Conservation (phyloP, 2,329 filamentous ascomycete genomes). For the Beauveria medogensis region DNA sequence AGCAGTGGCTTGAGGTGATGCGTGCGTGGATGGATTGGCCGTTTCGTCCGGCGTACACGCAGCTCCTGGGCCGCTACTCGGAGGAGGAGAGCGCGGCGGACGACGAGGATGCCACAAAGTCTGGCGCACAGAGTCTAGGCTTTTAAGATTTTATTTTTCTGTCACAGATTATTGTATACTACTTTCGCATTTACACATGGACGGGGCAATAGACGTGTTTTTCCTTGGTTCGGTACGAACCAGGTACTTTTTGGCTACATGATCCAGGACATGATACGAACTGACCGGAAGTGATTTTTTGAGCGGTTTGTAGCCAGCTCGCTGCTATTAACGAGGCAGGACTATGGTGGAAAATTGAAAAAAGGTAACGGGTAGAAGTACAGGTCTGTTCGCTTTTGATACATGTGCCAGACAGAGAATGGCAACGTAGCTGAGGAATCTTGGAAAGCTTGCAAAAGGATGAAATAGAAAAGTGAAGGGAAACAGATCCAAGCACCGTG, state of each 20-base stretch:
- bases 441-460: neutral
- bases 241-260: neutral
- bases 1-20: constrained; percentile 50
- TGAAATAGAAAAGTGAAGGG: neutral
- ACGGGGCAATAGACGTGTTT: neutral
- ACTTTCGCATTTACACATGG: neutral
- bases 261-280: too few relatives aligned
- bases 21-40: constrained; percentile 59
- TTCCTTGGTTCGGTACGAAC: neutral
- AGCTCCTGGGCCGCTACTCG: constrained; percentile 38
- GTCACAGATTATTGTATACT: neutral
- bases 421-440: neutral
- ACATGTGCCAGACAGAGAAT: neutral
- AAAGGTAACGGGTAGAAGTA: too few relatives aligned
- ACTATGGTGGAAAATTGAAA: neutral
- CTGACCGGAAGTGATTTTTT: too few relatives aligned
- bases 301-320: neutral
- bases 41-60: constrained; percentile 43
- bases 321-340: neutral
- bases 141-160: neutral
- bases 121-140: constrained; percentile 13
- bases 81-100: constrained; percentile 21
- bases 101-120: constrained; percentile 19
- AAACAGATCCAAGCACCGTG: neutral
- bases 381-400: too few relatives aligned